phyloP scores from a whole-genome alignment of 306 rosid species.

The Macrotyloma uniflorum region DNA sequence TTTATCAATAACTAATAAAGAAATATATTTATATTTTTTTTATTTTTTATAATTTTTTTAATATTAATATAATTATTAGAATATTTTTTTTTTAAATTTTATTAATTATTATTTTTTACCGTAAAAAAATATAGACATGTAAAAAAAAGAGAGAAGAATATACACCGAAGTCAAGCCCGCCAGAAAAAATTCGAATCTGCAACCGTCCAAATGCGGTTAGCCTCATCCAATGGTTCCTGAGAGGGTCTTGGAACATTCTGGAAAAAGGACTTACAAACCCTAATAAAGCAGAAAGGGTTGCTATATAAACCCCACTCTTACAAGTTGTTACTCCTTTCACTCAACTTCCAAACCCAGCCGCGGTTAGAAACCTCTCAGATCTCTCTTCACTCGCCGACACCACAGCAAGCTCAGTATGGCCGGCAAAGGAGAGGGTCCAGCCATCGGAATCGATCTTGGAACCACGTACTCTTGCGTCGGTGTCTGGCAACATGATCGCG shows the following conservation, averaged over 20 bases:
- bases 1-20: no score
- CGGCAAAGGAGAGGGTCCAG: slow-evolving; percentile 74
- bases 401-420: slow-evolving; percentile 41
- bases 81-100: no score
- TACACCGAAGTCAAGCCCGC: not conserved
- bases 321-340: accelerated
- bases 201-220: not conserved
- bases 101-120: no score
- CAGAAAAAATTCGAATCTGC: not conserved
- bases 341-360: not conserved
- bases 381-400: not conserved
- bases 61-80: no score
- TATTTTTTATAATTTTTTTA: no score
- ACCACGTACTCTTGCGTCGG: slow-evolving; percentile 76
- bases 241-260: slow-evolving; percentile 17
- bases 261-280: slow-evolving; percentile 21
- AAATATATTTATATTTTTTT: no score
- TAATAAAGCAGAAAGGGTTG: not conserved
- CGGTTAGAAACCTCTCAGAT: not conserved
- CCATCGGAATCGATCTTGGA: slow-evolving; percentile 75
- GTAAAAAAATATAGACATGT: no score
- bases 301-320: not conserved
- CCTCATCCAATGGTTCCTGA: not conserved
- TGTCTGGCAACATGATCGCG: slow-evolving; percentile 73
- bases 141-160: no score